phyloP scores from a whole-genome alignment of 2,329 filamentous ascomycete genomes.

The Colletotrichum euphorbiae region DNA sequence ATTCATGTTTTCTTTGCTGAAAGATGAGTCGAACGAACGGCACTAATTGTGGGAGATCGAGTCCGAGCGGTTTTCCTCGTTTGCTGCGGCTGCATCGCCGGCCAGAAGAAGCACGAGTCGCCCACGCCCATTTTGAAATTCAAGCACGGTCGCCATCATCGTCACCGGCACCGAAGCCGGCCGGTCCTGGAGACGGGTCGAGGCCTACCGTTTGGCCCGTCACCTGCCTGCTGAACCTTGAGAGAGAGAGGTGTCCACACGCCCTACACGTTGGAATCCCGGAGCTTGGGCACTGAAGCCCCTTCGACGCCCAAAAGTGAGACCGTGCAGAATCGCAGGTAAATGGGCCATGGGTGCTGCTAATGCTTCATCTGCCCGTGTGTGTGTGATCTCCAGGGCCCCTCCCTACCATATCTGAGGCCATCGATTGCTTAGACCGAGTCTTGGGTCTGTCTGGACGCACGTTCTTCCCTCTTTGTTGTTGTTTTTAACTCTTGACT shows the following conservation, averaged over 20 bases:
- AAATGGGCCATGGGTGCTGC: neutral
- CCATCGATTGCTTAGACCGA: conserved; percentile 9
- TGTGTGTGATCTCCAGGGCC: neutral
- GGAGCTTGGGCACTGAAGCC: too few species aligned
- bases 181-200: neutral
- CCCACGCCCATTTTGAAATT: neutral
- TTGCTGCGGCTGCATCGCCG: too few species aligned
- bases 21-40: too few species aligned
- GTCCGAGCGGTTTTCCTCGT: too few species aligned
- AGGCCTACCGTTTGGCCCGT: neutral
- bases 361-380: neutral
- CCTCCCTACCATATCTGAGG: neutral
- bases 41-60: too few species aligned
- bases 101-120: too few species aligned
- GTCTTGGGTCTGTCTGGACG: neutral
- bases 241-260: too few species aligned
- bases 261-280: too few species aligned
- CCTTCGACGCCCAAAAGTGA: neutral
- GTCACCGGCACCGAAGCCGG: neutral
- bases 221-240: neutral
- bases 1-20: neutral
- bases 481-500: too few species aligned
- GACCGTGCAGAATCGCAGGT: neutral
- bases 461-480: neutral
- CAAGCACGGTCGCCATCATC: too few species aligned